Evolutionary conservation across 352 stramenopile genomes (phyloP).

Genomic region (Phytophthora sp.): DNA sequence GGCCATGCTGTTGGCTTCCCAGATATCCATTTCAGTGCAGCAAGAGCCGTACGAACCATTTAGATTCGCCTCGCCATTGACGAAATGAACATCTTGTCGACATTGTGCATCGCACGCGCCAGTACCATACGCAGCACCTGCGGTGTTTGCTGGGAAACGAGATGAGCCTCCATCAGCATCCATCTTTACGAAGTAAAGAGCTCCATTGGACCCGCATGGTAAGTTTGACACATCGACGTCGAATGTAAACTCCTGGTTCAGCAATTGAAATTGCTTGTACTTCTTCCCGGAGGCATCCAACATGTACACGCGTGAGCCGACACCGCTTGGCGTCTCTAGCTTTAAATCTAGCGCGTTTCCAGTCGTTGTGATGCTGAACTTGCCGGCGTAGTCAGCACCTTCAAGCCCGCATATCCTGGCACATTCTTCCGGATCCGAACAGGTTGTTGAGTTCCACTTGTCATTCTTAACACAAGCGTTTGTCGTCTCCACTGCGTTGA

Average conservation of each 20-base stretch:
- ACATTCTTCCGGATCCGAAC: not conserved
- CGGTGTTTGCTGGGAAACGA: slow-evolving; percentile 37
- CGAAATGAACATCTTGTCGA: slow-evolving; percentile 58
- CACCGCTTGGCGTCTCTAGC: not conserved
- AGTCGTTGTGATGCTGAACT: not conserved
- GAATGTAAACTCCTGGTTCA: slow-evolving; percentile 63
- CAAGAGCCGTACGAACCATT: slow-evolving; percentile 46
- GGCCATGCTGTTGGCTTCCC: slow-evolving; percentile 48
- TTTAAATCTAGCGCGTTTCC: not conserved
- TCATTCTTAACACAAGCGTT: not conserved
- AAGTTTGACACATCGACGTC: slow-evolving; percentile 54
- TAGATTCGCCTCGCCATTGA: slow-evolving; percentile 54
- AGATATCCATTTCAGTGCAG: slow-evolving; percentile 64
- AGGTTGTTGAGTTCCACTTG: not conserved
- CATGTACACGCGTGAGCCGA: not conserved
- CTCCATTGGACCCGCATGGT: slow-evolving; percentile 59
- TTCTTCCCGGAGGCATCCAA: not conserved
- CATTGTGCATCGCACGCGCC: slow-evolving; percentile 67
- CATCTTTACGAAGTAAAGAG: slow-evolving; percentile 66
- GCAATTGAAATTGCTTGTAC: slow-evolving; percentile 55
- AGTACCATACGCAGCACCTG: slow-evolving; percentile 53
- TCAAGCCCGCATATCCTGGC: not conserved
- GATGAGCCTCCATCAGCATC: slow-evolving; percentile 43
- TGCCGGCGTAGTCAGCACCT: not conserved
- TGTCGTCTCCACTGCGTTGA: not conserved